Conservation (phyloP, 768 basidiomycete genomes). For the Suillus lakei region DNA sequence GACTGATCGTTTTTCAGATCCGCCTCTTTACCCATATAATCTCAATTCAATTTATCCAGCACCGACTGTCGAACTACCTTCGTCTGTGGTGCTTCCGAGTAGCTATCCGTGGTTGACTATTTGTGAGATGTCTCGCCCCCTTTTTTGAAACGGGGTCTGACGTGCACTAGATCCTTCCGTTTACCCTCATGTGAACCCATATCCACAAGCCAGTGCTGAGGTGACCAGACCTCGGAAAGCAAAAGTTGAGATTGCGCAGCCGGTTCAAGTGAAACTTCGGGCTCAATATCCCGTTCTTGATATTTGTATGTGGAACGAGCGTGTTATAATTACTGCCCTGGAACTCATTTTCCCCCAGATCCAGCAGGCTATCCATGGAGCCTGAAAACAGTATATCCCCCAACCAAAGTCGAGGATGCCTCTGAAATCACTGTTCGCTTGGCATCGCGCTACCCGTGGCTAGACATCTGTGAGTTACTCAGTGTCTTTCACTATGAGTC, state of each 20-base stretch:
- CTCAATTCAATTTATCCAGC: slow-evolving; percentile 42
- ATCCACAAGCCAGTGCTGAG: slow-evolving; percentile 16
- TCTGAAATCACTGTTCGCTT: slow-evolving; percentile 1
- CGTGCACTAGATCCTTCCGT: slow-evolving; percentile 23
- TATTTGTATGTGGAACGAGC: slow-evolving; percentile 36
- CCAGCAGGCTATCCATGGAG: slow-evolving; percentile 33
- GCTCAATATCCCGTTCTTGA: slow-evolving; percentile 31
- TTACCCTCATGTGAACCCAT: slow-evolving; percentile 26
- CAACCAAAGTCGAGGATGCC: slow-evolving; percentile 11
- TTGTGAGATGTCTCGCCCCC: slow-evolving; percentile 31
- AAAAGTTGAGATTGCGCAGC: neutral
- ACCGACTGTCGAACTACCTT: slow-evolving; percentile 3
- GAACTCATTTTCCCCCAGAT: slow-evolving; percentile 14
- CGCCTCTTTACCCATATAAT: slow-evolving; percentile 45
- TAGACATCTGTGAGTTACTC: slow-evolving; percentile 29
- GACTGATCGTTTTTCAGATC: slow-evolving; percentile 33
- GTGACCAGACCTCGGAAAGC: slow-evolving; percentile 8
- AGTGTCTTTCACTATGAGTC: neutral
- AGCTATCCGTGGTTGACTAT: slow-evolving; percentile 43
- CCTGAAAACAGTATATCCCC: slow-evolving; percentile 29
- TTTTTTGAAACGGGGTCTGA: slow-evolving; percentile 11
- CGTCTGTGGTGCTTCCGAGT: slow-evolving; percentile 17
- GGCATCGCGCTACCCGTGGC: slow-evolving; percentile 24
- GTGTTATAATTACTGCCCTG: neutral
- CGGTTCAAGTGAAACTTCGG: slow-evolving; percentile 19